These are phyloP conservation scores for Leccinum laetum DNA, from an alignment of 1,284 basidiomycete genomes.

Conservation along the genomic window DNA sequence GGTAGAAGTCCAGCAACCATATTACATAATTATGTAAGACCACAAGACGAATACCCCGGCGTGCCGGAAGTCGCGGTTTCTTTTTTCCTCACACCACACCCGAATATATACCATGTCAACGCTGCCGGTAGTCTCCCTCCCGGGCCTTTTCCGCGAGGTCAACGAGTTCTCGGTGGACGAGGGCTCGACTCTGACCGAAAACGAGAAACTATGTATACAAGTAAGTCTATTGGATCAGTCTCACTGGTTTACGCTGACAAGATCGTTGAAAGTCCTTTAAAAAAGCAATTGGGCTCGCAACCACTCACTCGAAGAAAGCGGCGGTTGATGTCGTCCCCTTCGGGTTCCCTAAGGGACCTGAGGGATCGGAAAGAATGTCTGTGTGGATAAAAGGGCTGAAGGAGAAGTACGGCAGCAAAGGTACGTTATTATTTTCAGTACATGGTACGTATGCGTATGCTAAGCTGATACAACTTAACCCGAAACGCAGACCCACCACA, in stretches of 20 bases:
- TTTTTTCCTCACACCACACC: neutral
- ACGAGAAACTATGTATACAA: neutral
- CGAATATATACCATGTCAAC: neutral
- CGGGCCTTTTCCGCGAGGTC: neutral
- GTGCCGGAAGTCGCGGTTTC: neutral
- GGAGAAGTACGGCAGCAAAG: neutral
- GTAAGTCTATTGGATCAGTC: neutral
- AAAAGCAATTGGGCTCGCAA: neutral
- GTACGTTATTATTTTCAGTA: neutral
- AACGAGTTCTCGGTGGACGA: neutral
- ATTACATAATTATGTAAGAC: no score
- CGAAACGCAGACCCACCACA: neutral
- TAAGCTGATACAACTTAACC: neutral
- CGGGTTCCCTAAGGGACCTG: neutral
- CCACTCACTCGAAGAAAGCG: neutral
- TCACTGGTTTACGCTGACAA: neutral
- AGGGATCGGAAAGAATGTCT: neutral
- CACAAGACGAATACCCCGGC: neutral
- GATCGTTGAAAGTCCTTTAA: neutral
- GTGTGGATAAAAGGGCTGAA: neutral
- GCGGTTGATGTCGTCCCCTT: neutral
- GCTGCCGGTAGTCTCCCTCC: neutral
- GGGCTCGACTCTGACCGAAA: neutral
- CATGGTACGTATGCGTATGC: neutral
- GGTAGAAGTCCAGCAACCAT: no score